These are phyloP conservation scores for Gracilaria gracilis DNA, from an alignment of 23 red algal genomes.

Conservation along the genomic window DNA sequence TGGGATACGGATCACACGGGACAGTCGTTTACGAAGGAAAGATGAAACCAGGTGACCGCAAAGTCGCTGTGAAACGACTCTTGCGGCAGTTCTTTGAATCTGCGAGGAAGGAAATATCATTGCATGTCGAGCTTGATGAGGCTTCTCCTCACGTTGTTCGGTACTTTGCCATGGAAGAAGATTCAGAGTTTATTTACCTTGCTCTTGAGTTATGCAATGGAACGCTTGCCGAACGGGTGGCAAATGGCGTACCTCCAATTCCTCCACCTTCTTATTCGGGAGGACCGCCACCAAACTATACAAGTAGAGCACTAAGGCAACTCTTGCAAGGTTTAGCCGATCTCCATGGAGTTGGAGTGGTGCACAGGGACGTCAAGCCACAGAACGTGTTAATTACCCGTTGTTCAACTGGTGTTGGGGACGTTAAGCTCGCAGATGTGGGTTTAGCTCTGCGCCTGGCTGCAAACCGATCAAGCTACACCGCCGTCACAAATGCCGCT, in stretches of 20 bases:
- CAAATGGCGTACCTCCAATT: slow-evolving; percentile 47
- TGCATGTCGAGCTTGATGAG: slow-evolving; percentile 95
- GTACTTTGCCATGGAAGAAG: slow-evolving; percentile 99
- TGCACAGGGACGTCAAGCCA: slow-evolving; percentile 98
- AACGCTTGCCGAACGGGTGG: slow-evolving; percentile 78
- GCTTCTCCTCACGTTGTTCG: slow-evolving; percentile 88
- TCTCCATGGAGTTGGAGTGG: slow-evolving; percentile 86
- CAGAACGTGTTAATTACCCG: slow-evolving; percentile 85
- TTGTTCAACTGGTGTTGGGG: slow-evolving; percentile 9
- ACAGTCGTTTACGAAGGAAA: slow-evolving; percentile 94
- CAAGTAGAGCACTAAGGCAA: slow-evolving; percentile 70
- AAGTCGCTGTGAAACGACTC: slow-evolving; percentile 94
- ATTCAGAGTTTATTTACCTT: slow-evolving; percentile 91
- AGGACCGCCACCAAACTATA: slow-evolving; percentile 65
- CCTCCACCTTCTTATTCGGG: slow-evolving; percentile 54
- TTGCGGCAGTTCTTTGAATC: slow-evolving; percentile 88
- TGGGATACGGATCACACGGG: slow-evolving; percentile 90
- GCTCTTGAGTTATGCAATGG: slow-evolving; percentile 92
- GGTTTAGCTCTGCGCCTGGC: slow-evolving; percentile 88
- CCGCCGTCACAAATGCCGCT: slow-evolving; percentile 63
- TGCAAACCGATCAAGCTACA: slow-evolving; percentile 75
- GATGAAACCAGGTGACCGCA: slow-evolving; percentile 82
- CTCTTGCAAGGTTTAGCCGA: slow-evolving; percentile 88
- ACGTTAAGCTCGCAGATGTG: slow-evolving; percentile 95
- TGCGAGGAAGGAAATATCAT: slow-evolving; percentile 90